A percentile compares a stretch with the other conserved stretches of the same genome.
phyloP scores from a whole-genome alignment of 2,329 filamentous ascomycete genomes.

The Mycogone perniciosa region DNA sequence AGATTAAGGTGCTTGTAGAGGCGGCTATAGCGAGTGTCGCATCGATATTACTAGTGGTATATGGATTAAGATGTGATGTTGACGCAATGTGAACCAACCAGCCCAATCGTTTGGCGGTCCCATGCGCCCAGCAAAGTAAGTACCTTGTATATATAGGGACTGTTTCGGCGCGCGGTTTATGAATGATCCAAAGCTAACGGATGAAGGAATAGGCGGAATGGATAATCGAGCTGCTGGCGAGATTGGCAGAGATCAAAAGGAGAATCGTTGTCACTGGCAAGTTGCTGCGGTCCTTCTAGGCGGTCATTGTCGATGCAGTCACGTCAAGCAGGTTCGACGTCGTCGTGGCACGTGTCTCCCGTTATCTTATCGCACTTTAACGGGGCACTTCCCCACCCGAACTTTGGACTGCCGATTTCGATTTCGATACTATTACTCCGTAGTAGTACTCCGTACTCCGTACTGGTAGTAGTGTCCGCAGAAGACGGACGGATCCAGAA shows the following conservation, averaged over 20 bases:
- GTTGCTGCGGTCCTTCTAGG: too few species aligned
- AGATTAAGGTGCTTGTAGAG: background rate
- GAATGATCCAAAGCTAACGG: background rate
- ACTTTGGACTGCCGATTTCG: too few species aligned
- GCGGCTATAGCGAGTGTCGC: slow-evolving; percentile 5
- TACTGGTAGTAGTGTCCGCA: too few species aligned
- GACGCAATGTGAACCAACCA: background rate
- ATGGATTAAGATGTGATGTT: background rate
- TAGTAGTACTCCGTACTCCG: too few species aligned
- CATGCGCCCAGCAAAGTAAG: slow-evolving; percentile 15
- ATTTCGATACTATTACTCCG: too few species aligned
- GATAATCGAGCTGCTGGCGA: background rate
- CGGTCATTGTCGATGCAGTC: background rate
- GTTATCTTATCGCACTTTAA: slow-evolving; percentile 8
- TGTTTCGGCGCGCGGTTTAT: too few species aligned
- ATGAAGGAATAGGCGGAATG: slow-evolving; percentile 4
- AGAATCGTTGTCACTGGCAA: too few species aligned
- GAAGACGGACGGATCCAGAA: too few species aligned
- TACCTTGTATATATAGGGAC: too few species aligned
- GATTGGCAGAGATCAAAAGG: too few species aligned
- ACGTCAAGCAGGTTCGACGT: slow-evolving; percentile 9
- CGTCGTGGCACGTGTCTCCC: slow-evolving; percentile 8
- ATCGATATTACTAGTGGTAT: slow-evolving; percentile 12
- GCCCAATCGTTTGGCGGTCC: slow-evolving; percentile 18
- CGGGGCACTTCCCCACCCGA: background rate